Evolutionary conservation across 345 rosid species (phyloP).

Genomic region (Fremontodendron californicum): DNA sequence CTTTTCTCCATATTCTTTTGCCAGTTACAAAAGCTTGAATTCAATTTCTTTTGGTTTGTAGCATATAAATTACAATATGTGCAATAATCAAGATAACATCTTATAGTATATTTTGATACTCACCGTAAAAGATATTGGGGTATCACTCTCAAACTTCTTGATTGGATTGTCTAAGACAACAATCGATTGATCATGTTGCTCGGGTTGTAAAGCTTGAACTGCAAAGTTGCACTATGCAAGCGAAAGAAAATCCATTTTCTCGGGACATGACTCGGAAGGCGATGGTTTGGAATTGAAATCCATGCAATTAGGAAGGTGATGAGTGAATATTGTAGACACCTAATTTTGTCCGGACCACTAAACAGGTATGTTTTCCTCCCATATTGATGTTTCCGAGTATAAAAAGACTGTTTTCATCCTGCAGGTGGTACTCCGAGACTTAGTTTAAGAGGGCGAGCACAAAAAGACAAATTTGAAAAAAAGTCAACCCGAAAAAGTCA

Average conservation of each 20-base stretch:
- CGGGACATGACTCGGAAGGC: slow-evolving; percentile 88
- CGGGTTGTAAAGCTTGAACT: slow-evolving; percentile 72
- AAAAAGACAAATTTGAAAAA: no score
- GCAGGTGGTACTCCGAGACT: no score
- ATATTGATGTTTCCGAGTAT: no score
- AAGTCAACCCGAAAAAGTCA: no score
- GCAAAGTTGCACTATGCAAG: slow-evolving; percentile 86
- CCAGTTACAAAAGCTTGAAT: slow-evolving; percentile 7
- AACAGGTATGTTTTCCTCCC: no score
- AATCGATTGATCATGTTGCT: slow-evolving; percentile 39
- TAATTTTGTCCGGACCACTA: no score
- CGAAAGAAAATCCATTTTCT: slow-evolving; percentile 87
- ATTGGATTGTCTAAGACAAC: slow-evolving; percentile 42
- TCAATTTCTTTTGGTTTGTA: not conserved
- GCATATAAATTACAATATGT: not conserved
- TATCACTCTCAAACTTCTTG: slow-evolving; percentile 39
- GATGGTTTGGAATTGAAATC: slow-evolving; percentile 35
- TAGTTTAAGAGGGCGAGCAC: no score
- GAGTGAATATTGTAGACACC: no score
- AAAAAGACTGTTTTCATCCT: no score
- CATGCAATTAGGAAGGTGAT: slow-evolving; percentile 19
- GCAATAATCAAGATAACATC: not conserved
- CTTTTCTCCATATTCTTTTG: slow-evolving; percentile 58
- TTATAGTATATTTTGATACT: not conserved
- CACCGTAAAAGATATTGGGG: slow-evolving; percentile 45